phyloP scores from a whole-genome alignment of 148 eudicot species.

The Pouteria glomerata region DNA sequence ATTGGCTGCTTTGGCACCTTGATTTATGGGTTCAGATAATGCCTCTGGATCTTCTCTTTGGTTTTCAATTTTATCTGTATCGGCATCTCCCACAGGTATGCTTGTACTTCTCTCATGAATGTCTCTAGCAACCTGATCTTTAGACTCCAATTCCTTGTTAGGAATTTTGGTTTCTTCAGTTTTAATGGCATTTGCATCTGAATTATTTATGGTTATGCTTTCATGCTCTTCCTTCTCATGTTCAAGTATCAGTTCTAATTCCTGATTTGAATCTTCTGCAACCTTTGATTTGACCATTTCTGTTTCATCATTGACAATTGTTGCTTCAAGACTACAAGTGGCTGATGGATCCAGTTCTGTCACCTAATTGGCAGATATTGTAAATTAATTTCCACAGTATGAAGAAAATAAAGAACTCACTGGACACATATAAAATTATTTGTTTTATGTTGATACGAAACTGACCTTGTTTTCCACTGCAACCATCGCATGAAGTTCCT shows the following conservation, averaged over 20 bases:
- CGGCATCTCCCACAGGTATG: neutral
- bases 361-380: conserved; percentile 7
- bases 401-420: neutral
- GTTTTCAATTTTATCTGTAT: neutral
- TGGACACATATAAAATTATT: neutral
- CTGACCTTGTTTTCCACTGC: conserved; percentile 19
- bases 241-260: conserved; percentile 8
- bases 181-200: conserved; percentile 9
- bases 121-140: conserved; percentile 2
- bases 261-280: conserved; percentile 14
- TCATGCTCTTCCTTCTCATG: neutral
- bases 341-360: conserved; percentile 9
- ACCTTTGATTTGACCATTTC: conserved; percentile 1
- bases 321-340: conserved; percentile 2
- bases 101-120: conserved; percentile 6
- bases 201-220: neutral
- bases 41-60: conserved; percentile 6
- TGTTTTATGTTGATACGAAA: neutral
- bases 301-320: neutral
- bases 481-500: neutral
- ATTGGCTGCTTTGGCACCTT: neutral
- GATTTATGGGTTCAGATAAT: neutral
- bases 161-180: conserved; percentile 8
- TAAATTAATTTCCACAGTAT: neutral
- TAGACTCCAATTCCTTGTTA: neutral